Base-by-base conservation (phyloP, 2,329 filamentous ascomycete genomes). In the Periconia macrospinosa region DNA sequence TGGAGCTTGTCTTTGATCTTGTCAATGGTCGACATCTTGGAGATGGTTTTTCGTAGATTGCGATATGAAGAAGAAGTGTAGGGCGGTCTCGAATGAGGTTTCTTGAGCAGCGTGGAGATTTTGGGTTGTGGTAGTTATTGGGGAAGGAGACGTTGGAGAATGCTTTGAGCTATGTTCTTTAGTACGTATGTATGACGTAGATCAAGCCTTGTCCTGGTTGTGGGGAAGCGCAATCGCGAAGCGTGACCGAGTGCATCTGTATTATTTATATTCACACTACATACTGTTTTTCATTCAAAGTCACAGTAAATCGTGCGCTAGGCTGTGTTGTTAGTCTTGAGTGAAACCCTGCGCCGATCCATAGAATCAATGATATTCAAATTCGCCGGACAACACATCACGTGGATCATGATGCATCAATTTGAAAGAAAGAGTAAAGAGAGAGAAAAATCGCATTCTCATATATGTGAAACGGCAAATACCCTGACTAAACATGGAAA, bases 1-100 rank as follows among this genome's bases (percentile, higher is more conserved):
- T 73, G 68, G 42, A 73, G 62, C 58, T 70, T 70, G 54, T 71
- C 67, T 58, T 73, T 73, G 59, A 73, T 61, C 53, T 67, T 67
- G 20, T 72, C 68, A 66, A 73, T 72, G 55, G 53, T 64, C 43
- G 17, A 30, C 46, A 48, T 48, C 6, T 17, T 48, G 17, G 9
- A 20, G 45, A 15, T 27, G 3, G 46, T 14, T n/a, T n/a, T 27
- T 15, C 19, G 19, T 7, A 6, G 13, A 41, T 15, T 35, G n/a
- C 23, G 14, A 9, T 23, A 27, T 27, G 18, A 27, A 19, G 19
- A 48, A 41, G 23, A 14, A 6, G 11, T 18, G n/a, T 18, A 20
- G 20, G 27, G 14, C 5, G 7, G 30, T 27, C 8, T 27, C 23
- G 8, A 27, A 27, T 27, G 14, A 19, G 14, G 10, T 41, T 6